Percentiles rank a stretch among this genome's conserved stretches.
Conservation (phyloP, 1,284 basidiomycete genomes). For the Cutaneotrichosporon mucoides region DNA sequence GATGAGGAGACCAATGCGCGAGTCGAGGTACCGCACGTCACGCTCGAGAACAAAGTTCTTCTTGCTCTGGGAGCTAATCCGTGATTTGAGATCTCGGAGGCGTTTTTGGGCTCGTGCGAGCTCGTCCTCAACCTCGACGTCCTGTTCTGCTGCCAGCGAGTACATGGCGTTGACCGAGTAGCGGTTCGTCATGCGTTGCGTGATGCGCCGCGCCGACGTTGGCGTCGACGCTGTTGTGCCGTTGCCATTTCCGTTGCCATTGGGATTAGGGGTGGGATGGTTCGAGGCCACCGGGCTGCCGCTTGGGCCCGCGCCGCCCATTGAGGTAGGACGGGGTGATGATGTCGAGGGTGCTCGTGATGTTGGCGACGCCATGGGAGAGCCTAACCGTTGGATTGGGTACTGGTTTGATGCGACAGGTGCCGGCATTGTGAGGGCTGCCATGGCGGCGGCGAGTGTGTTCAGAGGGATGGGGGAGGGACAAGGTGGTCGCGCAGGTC, state of each 20-base stretch:
- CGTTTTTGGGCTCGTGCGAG: constrained; percentile 95
- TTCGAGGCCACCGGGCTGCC: neutral
- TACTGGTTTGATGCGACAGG: constrained; percentile 6
- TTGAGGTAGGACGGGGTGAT: neutral
- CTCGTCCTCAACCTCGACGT: constrained; percentile 97
- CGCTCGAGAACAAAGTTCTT: constrained; percentile 99
- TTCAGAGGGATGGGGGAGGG: neutral
- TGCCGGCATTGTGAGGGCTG: constrained; percentile 18
- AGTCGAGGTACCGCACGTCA: constrained; percentile 97
- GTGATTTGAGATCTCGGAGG: constrained; percentile 89
- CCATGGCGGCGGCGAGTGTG: constrained; percentile 5
- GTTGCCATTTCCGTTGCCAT: neutral
- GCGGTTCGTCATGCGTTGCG: constrained; percentile 90
- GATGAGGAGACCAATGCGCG: constrained; percentile 93
- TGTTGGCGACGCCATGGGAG: neutral
- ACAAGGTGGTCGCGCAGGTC: neutral
- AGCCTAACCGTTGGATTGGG: neutral
- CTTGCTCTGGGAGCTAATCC: constrained; percentile 97
- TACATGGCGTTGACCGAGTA: constrained; percentile 95
- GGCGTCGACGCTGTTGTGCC: neutral
- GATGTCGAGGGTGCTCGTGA: neutral
- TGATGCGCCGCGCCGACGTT: constrained; percentile 28
- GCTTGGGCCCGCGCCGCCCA: neutral
- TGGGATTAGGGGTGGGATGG: neutral
- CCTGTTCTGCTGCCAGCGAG: constrained; percentile 97